A percentile compares a stretch with the other conserved stretches of the same genome.
Conservation (phyloP, 2,329 filamentous ascomycete genomes). For the Tolypocladium capitatum region DNA sequence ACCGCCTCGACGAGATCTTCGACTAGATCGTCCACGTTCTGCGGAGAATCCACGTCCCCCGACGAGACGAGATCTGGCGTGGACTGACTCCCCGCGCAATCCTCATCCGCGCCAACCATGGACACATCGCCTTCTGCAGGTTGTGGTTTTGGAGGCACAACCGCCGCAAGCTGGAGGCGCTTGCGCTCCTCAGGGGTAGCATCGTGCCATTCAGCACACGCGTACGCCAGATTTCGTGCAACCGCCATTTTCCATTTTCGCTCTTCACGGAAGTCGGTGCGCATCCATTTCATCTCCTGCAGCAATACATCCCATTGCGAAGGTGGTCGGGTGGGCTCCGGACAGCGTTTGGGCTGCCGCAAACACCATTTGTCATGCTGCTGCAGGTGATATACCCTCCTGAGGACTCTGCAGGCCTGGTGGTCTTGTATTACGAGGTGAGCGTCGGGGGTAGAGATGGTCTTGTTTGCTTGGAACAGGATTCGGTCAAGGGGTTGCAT, state of each 20-base stretch:
- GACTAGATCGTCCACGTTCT: slow-evolving; percentile 25
- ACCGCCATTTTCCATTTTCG: slow-evolving; percentile 82
- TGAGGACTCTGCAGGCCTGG: slow-evolving; percentile 75
- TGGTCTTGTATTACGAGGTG: slow-evolving; percentile 73
- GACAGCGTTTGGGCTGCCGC: slow-evolving; percentile 71
- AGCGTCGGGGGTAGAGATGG: slow-evolving; percentile 72
- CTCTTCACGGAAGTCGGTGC: slow-evolving; percentile 89
- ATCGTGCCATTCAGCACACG: slow-evolving; percentile 71
- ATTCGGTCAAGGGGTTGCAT: slow-evolving; percentile 57
- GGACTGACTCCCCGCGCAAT: slow-evolving; percentile 30
- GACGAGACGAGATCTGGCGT: slow-evolving; percentile 58
- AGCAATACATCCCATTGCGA: slow-evolving; percentile 80
- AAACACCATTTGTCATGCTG: slow-evolving; percentile 88
- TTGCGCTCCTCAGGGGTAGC: slow-evolving; percentile 49
- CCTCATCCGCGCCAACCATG: slow-evolving; percentile 20
- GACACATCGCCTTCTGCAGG: slow-evolving; percentile 14
- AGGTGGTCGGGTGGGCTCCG: slow-evolving; percentile 63
- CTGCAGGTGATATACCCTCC: slow-evolving; percentile 80
- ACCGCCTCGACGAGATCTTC: slow-evolving; percentile 34
- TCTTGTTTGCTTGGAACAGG: slow-evolving; percentile 75
- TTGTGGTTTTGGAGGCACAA: slow-evolving; percentile 29
- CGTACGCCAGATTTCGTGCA: slow-evolving; percentile 66
- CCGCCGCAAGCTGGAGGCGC: slow-evolving; percentile 52
- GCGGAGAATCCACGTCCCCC: slow-evolving; percentile 44
- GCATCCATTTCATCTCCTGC: slow-evolving; percentile 95